A percentile compares a stretch with the other conserved stretches of the same genome.
phyloP scores from a whole-genome alignment of 225 moss, liverwort and hornwort species.

The Sphagnum tenellum region DNA sequence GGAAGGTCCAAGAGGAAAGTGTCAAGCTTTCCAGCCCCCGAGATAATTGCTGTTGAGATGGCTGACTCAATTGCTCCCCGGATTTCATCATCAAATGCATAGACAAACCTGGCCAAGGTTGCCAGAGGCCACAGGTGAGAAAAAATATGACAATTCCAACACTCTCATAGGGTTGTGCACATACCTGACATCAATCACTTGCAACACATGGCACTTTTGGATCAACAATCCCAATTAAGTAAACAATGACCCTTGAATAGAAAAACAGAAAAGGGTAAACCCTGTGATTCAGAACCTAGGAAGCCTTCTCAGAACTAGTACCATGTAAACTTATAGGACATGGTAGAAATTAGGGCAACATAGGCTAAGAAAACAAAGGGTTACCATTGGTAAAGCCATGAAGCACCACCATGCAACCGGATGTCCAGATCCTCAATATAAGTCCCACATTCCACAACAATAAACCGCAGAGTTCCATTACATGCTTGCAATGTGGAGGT shows the following conservation, averaged over 20 bases:
- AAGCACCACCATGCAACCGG: conserved; percentile 70
- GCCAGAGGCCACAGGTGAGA: background rate
- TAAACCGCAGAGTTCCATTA: conserved; percentile 69
- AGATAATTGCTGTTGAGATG: conserved; percentile 46
- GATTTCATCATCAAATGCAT: conserved; percentile 77
- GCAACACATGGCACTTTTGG: too few species aligned
- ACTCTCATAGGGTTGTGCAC: too few species aligned
- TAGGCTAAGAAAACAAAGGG: background rate
- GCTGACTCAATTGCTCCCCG: conserved; percentile 59
- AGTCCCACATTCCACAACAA: conserved; percentile 71
- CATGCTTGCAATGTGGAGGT: conserved; percentile 33
- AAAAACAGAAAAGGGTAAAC: too few species aligned
- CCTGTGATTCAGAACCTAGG: too few species aligned
- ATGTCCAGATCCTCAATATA: conserved; percentile 77
- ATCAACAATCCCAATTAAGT: too few species aligned
- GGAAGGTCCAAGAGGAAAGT: conserved; percentile 54
- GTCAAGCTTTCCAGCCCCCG: conserved; percentile 54
- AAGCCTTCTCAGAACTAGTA: too few species aligned
- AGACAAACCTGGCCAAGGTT: conserved; percentile 60
- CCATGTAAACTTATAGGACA: too few species aligned
- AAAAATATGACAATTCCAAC: background rate
- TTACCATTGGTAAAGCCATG: conserved; percentile 93
- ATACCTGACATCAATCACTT: too few species aligned
- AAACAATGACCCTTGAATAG: too few species aligned
- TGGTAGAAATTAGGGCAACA: too few species aligned